phyloP scores from a whole-genome alignment of 2,329 filamentous ascomycete species.

The Chaetomium sp. region DNA sequence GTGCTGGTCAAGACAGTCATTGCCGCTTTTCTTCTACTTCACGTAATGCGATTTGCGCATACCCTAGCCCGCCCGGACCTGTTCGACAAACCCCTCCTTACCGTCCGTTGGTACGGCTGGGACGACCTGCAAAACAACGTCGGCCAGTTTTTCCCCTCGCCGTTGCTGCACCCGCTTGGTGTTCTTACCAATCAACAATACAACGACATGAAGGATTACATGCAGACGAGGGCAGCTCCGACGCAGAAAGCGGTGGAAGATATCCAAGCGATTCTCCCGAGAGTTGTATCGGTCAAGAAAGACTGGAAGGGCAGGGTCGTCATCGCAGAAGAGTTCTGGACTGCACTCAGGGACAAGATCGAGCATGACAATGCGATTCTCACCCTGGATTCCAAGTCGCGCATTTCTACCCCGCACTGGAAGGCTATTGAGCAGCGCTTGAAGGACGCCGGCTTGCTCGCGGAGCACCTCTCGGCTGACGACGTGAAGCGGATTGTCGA shows the following conservation, averaged over 20 bases:
- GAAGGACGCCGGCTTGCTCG: conserved; percentile 28
- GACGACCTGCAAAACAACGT: conserved; percentile 22
- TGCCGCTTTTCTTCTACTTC: conserved; percentile 6
- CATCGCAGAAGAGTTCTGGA: conserved; percentile 58
- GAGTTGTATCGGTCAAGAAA: conserved; percentile 48
- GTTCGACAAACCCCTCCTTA: not conserved
- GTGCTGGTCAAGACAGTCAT: not conserved
- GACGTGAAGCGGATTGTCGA: conserved; percentile 11
- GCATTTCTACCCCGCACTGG: conserved; percentile 43
- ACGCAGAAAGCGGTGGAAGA: conserved; percentile 36
- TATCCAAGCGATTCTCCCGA: conserved; percentile 47
- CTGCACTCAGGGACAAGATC: conserved; percentile 53
- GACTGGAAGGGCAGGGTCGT: conserved; percentile 43
- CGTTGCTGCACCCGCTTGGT: conserved; percentile 12
- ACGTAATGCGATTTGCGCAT: conserved; percentile 3
- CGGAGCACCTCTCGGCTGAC: conserved; percentile 25
- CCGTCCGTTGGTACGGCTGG: conserved; percentile 23
- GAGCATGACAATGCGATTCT: conserved; percentile 42
- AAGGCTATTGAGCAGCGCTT: conserved; percentile 38
- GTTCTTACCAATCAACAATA: conserved; percentile 19
- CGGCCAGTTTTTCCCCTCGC: conserved; percentile 26
- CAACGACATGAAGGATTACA: conserved; percentile 22
- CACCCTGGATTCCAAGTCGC: conserved; percentile 35
- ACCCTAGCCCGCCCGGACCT: conserved; percentile 7
- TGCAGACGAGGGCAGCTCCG: conserved; percentile 19